phyloP scores from a whole-genome alignment of 2,329 filamentous ascomycete genomes.

The Didymella keratinophila region DNA sequence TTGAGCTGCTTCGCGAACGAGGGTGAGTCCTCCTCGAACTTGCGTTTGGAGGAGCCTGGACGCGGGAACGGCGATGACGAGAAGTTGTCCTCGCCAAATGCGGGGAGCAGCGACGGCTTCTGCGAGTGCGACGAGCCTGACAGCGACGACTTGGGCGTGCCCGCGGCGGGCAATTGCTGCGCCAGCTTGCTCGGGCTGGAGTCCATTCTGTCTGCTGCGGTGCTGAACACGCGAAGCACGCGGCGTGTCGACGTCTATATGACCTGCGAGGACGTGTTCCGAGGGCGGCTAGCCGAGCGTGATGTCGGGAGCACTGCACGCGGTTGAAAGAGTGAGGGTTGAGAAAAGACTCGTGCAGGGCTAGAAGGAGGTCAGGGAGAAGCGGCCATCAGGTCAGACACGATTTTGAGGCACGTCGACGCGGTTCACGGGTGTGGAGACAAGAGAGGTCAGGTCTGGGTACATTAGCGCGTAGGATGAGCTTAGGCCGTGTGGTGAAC shows the following conservation, averaged over 20 bases:
- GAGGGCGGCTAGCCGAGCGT: conserved; percentile 30
- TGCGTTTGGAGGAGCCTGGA: conserved; percentile 68
- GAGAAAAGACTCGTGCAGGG: conserved; percentile 23
- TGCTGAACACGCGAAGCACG: conserved; percentile 38
- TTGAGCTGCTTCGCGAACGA: conserved; percentile 63
- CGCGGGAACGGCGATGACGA: conserved; percentile 81
- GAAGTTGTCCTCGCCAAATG: conserved; percentile 70
- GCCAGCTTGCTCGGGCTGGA: conserved; percentile 37
- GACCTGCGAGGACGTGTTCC: conserved; percentile 36
- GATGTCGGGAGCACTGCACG: conserved; percentile 34
- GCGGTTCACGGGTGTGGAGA: conserved; percentile 40
- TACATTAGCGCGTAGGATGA: conserved; percentile 31
- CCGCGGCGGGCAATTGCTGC: conserved; percentile 39
- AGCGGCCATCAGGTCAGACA: conserved; percentile 49
- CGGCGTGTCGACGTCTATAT: conserved; percentile 36
- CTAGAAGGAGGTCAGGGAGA: conserved; percentile 37
- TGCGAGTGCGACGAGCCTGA: conserved; percentile 49
- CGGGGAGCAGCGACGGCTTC: conserved; percentile 76
- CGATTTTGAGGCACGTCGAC: conserved; percentile 40
- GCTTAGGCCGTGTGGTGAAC: conserved; percentile 35
- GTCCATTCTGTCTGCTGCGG: conserved; percentile 43
- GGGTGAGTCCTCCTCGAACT: conserved; percentile 60
- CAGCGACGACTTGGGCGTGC: conserved; percentile 33
- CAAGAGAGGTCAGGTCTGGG: conserved; percentile 25
- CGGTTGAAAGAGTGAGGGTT: conserved; percentile 25